phyloP scores from a whole-genome alignment of 805 yeast species.

The Metschnikowia lachancei region DNA sequence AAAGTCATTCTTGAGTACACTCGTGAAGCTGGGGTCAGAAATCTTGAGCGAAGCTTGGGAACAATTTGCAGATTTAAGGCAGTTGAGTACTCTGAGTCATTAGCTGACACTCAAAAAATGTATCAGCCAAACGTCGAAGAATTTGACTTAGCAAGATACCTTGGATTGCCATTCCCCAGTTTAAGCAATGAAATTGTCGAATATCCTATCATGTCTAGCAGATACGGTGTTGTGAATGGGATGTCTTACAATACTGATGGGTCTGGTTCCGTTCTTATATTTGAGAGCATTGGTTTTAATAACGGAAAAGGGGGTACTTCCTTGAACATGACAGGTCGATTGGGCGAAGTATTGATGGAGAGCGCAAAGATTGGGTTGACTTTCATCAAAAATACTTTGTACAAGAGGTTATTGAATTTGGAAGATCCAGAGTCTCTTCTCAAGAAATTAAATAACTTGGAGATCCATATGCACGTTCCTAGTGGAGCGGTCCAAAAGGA shows the following conservation, averaged over 20 bases:
- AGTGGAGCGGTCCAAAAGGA: constrained; percentile 48
- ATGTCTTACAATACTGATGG: constrained; percentile 86
- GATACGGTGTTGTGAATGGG: constrained; percentile 80
- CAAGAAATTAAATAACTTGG: constrained; percentile 49
- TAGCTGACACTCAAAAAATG: constrained; percentile 15
- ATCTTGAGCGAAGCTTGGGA: constrained; percentile 70
- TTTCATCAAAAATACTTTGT: constrained; percentile 59
- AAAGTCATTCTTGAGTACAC: constrained; percentile 68
- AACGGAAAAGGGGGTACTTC: constrained; percentile 31
- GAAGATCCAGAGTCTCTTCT: constrained; percentile 32
- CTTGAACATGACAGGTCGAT: constrained; percentile 71
- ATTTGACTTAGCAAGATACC: constrained; percentile 60
- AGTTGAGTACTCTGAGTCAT: constrained; percentile 53
- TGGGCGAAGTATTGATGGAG: constrained; percentile 79
- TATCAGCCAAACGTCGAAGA: constrained; percentile 45
- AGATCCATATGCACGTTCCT: constrained; percentile 54
- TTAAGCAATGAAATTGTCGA: constrained; percentile 33
- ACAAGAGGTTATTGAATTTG: constrained; percentile 33
- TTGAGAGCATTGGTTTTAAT: constrained; percentile 73
- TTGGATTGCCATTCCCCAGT: constrained; percentile 61
- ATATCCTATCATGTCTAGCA: constrained; percentile 47
- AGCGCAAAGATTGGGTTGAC: constrained; percentile 77
- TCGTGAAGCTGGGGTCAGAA: constrained; percentile 83
- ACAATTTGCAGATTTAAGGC: constrained; percentile 80
- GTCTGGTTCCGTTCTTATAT: constrained; percentile 73